These are phyloP conservation scores for Paulownia fortunei DNA, from an alignment of 257 asterid genomes.

Conservation along the genomic window DNA sequence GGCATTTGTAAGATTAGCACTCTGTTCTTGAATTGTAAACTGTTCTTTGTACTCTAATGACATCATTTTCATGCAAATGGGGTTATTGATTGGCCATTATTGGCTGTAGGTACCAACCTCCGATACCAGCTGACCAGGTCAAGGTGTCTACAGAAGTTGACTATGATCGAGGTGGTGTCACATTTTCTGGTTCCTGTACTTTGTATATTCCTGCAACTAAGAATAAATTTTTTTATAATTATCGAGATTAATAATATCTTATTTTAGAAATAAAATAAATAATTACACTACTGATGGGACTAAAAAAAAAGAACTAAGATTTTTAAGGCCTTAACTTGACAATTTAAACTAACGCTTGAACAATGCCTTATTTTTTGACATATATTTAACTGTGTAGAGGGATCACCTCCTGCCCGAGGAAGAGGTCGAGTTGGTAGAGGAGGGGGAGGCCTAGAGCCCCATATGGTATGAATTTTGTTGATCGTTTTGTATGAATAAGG, in stretches of 20 bases:
- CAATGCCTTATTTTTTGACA: constrained; percentile 27
- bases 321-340: too few relatives aligned
- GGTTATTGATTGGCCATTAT: constrained; percentile 7
- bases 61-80: not conserved
- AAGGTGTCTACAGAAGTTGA: constrained; percentile 67
- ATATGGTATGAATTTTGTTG: constrained; percentile 43
- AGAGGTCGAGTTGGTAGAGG: constrained; percentile 90
- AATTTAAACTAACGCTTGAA: too few relatives aligned
- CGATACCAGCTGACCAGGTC: constrained; percentile 91
- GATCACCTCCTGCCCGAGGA: constrained; percentile 79
- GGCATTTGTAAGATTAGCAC: not conserved
- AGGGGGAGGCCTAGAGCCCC: constrained; percentile 80
- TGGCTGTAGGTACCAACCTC: constrained; percentile 76
- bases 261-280: too few relatives aligned
- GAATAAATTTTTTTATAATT: too few relatives aligned
- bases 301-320: too few relatives aligned
- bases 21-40: not conserved
- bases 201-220: not conserved
- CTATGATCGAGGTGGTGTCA: constrained; percentile 74
- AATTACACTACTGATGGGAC: too few relatives aligned
- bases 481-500: not conserved
- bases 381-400: constrained; percentile 48
- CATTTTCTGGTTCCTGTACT: not conserved
- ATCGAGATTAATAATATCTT: too few relatives aligned
- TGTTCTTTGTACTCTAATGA: not conserved